Evolutionary conservation across 2,329 filamentous ascomycete genomes (phyloP).

Genomic region (Sordariomycetes sp.): DNA sequence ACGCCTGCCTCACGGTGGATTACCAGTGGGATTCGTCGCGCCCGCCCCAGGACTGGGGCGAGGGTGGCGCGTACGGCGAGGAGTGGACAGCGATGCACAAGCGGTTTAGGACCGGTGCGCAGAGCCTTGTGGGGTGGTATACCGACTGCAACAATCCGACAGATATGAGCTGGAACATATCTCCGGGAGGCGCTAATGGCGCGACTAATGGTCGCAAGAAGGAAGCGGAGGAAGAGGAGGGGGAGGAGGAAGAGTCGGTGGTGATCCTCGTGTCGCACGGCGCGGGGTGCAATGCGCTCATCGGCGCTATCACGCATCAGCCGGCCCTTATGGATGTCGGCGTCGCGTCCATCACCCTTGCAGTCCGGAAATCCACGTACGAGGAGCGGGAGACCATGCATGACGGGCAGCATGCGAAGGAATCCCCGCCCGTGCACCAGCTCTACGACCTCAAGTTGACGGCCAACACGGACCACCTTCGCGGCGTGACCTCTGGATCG

Average conservation of each 20-base stretch:
- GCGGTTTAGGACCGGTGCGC: slow-evolving; percentile 70
- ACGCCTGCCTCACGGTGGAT: slow-evolving; percentile 78
- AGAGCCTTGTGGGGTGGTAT: slow-evolving; percentile 79
- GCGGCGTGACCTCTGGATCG: slow-evolving; percentile 17
- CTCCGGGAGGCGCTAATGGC: neutral
- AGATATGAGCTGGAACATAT: slow-evolving; percentile 35
- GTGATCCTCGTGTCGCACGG: slow-evolving; percentile 87
- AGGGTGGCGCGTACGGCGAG: slow-evolving; percentile 79
- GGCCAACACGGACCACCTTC: slow-evolving; percentile 65
- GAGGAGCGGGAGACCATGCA: slow-evolving; percentile 22
- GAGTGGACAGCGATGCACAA: slow-evolving; percentile 96
- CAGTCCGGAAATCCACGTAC: slow-evolving; percentile 45
- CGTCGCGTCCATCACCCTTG: slow-evolving; percentile 86
- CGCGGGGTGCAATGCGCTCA: slow-evolving; percentile 89
- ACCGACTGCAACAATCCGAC: slow-evolving; percentile 39
- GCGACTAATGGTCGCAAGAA: slow-evolving; percentile 6
- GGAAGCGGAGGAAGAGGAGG: slow-evolving; percentile 34
- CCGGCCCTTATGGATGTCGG: slow-evolving; percentile 85
- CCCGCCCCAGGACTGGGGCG: slow-evolving; percentile 67
- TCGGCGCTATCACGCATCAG: slow-evolving; percentile 83
- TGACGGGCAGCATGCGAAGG: slow-evolving; percentile 12
- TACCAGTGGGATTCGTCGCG: slow-evolving; percentile 94
- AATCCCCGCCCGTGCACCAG: slow-evolving; percentile 33
- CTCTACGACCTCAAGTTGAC: slow-evolving; percentile 65
- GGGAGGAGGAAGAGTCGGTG: slow-evolving; percentile 63